Percentiles rank a stretch among this genome's conserved stretches.
These are phyloP conservation scores for Paecilomyces dactylethromorphus DNA, from an alignment of 2,329 filamentous ascomycete species.

Conservation along the genomic window DNA sequence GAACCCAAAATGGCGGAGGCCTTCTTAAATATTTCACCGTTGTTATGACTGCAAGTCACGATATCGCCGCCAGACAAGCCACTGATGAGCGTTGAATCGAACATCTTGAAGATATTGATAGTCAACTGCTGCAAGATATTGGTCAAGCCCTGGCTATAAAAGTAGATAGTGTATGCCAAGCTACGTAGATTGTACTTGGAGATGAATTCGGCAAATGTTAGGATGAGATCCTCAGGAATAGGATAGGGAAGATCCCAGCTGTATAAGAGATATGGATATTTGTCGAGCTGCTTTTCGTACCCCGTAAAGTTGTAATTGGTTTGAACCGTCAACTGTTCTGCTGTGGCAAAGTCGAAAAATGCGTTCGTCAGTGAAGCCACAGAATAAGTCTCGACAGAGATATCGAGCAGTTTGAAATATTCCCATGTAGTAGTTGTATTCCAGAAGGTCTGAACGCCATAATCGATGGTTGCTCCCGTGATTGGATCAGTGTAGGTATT, in stretches of 20 bases:
- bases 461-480: slow-evolving; percentile 16
- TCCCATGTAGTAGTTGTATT: slow-evolving; percentile 11
- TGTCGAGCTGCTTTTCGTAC: slow-evolving; percentile 10
- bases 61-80: slow-evolving; percentile 22
- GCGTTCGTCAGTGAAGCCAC: background rate
- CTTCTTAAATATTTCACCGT: slow-evolving; percentile 33
- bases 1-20: slow-evolving; percentile 26
- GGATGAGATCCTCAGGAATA: slow-evolving; percentile 21
- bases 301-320: slow-evolving; percentile 5
- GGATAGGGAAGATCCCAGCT: slow-evolving; percentile 20
- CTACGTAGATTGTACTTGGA: slow-evolving; percentile 16
- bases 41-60: slow-evolving; percentile 30
- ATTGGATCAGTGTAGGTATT: slow-evolving; percentile 17
- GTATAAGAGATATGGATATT: slow-evolving; percentile 17
- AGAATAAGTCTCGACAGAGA: slow-evolving; percentile 6
- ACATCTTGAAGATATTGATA: slow-evolving; percentile 17
- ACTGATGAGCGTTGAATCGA: slow-evolving; percentile 23
- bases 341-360: background rate
- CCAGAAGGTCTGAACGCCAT: slow-evolving; percentile 20
- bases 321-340: slow-evolving; percentile 3
- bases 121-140: slow-evolving; percentile 15
- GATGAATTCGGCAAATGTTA: slow-evolving; percentile 22
- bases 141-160: slow-evolving; percentile 12
- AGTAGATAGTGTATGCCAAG: slow-evolving; percentile 11
- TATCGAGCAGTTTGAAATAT: slow-evolving; percentile 18